phyloP scores from a whole-genome alignment of 202 grass and related monocot species.

The Carex arenaria region DNA sequence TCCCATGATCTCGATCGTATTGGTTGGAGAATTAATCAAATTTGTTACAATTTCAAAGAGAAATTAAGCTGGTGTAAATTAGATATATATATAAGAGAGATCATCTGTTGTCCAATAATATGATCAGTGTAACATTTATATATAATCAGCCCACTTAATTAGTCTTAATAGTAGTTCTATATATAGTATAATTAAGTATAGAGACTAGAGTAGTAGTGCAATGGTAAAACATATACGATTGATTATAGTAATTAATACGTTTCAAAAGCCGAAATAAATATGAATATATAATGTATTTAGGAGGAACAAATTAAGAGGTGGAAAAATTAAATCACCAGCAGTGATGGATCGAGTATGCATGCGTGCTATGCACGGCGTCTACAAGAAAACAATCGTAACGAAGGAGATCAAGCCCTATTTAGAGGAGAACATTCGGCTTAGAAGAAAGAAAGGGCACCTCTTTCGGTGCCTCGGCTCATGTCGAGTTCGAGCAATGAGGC shows the following conservation, averaged over 20 bases:
- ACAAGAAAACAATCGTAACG: neutral
- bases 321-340: neutral
- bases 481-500: neutral
- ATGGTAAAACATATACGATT: no score
- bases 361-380: neutral
- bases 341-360: conserved; percentile 13
- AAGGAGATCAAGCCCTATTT: neutral
- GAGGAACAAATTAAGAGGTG: neutral
- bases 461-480: neutral
- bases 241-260: no score
- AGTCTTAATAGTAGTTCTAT: no score
- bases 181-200: no score
- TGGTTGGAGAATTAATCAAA: neutral
- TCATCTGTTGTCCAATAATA: neutral
- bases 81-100: neutral
- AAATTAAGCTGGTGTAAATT: neutral
- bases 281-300: neutral
- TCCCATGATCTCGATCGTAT: neutral
- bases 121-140: neutral
- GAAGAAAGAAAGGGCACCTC: neutral
- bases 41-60: neutral
- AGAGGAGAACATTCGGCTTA: neutral
- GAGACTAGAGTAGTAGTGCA: no score
- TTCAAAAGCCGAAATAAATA: neutral
- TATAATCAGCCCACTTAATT: no score